Evolutionary conservation across 768 basidiomycete species (phyloP).

Genomic region (Mycena belliarum): DNA sequence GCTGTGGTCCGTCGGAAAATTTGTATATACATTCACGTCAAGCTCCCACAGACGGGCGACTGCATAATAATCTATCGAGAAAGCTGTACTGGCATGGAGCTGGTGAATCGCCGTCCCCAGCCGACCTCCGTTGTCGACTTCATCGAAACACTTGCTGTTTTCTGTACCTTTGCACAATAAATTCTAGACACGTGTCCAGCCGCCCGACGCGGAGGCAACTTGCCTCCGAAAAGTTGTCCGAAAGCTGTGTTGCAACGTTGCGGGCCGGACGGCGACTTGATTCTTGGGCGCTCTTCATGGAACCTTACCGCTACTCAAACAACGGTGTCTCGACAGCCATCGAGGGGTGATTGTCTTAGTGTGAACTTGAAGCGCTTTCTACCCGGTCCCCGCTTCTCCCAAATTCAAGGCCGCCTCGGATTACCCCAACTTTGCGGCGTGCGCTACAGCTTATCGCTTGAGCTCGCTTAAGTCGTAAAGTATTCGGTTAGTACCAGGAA

Average conservation of each 20-base stretch:
- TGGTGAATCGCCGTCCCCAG: neutral
- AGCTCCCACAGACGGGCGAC: too few relatives aligned
- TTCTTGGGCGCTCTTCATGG: neutral
- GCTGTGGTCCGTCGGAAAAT: too few relatives aligned
- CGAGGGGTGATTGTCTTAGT: neutral
- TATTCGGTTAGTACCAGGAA: neutral
- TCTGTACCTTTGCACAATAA: neutral
- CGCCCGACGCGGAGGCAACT: neutral
- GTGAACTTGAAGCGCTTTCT: neutral
- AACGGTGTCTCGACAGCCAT: slow-evolving; percentile 1
- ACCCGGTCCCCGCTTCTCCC: too few relatives aligned
- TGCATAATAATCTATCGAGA: too few relatives aligned
- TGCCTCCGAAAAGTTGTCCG: slow-evolving; percentile 13
- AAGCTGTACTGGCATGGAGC: too few relatives aligned
- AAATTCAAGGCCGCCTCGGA: too few relatives aligned
- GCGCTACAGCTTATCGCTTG: neutral
- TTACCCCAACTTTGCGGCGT: too few relatives aligned
- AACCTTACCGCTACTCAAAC: neutral
- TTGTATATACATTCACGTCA: too few relatives aligned
- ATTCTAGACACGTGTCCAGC: neutral
- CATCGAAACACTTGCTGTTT: too few relatives aligned
- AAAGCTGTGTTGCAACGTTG: slow-evolving; percentile 2
- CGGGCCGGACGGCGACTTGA: neutral
- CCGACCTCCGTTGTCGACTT: too few relatives aligned
- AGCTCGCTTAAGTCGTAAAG: too few relatives aligned